These are phyloP conservation scores for Amanita jacksonii DNA, from an alignment of 768 basidiomycete genomes.

Conservation along the genomic window DNA sequence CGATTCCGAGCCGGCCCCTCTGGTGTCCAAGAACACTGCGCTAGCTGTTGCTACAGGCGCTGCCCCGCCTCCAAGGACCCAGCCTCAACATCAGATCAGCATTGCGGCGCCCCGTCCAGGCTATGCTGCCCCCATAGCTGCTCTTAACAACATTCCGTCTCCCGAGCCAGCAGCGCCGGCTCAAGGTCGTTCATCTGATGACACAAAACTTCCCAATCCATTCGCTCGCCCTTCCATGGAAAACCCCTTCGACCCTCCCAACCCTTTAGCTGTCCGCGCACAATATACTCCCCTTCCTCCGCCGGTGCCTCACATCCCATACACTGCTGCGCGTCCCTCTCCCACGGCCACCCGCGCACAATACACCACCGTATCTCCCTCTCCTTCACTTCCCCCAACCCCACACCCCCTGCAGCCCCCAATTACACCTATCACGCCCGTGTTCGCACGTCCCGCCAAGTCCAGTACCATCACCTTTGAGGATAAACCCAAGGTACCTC, in stretches of 20 bases:
- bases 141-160: constrained; percentile 42
- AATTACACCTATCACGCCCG: constrained; percentile 69
- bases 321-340: too few species aligned
- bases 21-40: constrained; percentile 27
- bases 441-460: constrained; percentile 57
- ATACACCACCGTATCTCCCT: constrained; percentile 10
- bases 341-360: too few species aligned
- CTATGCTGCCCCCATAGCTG: constrained; percentile 61
- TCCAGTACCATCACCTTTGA: constrained; percentile 34
- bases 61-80: constrained; percentile 5
- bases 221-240: constrained; percentile 12
- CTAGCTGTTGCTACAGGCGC: constrained; percentile 26
- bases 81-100: constrained; percentile 12
- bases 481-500: constrained; percentile 21
- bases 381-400: constrained; percentile 19
- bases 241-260: constrained; percentile 20
- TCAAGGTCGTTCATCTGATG: constrained; percentile 16
- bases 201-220: constrained; percentile 10
- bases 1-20: constrained; percentile 14
- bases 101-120: constrained; percentile 68
- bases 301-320: constrained; percentile 14
- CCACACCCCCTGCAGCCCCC: constrained; percentile 75
- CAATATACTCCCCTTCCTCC: constrained; percentile 10
- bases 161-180: constrained; percentile 34
- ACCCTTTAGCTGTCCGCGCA: constrained; percentile 10